These are phyloP conservation scores for Actinomucor elegans DNA, from an alignment of 371 early-diverging fungal species.

Conservation along the genomic window DNA sequence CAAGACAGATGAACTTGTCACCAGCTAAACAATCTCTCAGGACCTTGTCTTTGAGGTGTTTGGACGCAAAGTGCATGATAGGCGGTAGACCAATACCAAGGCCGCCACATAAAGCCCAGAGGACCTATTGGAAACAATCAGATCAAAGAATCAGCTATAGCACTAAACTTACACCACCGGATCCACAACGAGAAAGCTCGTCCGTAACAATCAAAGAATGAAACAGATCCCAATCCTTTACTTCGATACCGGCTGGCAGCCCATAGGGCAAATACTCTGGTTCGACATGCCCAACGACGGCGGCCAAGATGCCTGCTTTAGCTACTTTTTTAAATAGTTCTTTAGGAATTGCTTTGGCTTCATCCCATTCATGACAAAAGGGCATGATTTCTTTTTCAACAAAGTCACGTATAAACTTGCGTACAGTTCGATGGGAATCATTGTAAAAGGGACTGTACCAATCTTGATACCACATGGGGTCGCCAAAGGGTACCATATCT, in stretches of 20 bases:
- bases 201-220: constrained; percentile 78
- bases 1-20: constrained; percentile 77
- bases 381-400: constrained; percentile 84
- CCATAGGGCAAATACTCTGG: constrained; percentile 13
- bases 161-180: constrained; percentile 71
- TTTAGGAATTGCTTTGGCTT: constrained; percentile 74
- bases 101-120: constrained; percentile 85
- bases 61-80: constrained; percentile 71
- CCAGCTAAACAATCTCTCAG: constrained; percentile 72
- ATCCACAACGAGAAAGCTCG: constrained; percentile 82
- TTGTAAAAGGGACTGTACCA: constrained; percentile 72
- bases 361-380: constrained; percentile 83
- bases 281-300: constrained; percentile 59
- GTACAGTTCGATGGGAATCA: constrained; percentile 72
- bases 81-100: constrained; percentile 76
- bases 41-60: constrained; percentile 69
- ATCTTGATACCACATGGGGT: constrained; percentile 69
- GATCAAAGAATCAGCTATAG: not conserved
- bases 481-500: constrained; percentile 60
- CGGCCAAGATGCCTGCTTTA: constrained; percentile 67
- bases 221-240: constrained; percentile 77
- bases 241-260: constrained; percentile 48
- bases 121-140: constrained; percentile 22
- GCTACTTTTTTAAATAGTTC: constrained; percentile 54
- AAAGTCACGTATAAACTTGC: constrained; percentile 70